Evolutionary conservation across 306 rosid genomes (phyloP), one percentile per base, ranked within the genome.

Genomic region (Ceratonia siliqua): DNA sequence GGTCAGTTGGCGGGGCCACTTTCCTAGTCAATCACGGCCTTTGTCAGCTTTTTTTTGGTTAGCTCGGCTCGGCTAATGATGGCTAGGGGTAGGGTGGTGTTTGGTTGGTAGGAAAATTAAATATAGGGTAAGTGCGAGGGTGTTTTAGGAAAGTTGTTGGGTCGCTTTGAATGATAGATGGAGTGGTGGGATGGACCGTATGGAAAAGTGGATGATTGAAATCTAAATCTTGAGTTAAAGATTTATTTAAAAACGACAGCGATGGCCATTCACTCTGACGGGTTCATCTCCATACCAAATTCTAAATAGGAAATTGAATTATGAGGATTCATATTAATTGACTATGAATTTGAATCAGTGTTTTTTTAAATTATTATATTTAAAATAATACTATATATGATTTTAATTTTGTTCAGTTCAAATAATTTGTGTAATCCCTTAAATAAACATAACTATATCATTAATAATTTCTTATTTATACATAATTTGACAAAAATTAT

Each of bases 11-110:
- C 49, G 82, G 79, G 88, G 72, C 90, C 87, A 68, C 72, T 15
- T 1, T 61, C 83, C 42, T 78, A 66, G 84, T 86, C 91, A 87
- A 70, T 89, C 88, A 72, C 87, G 85, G 87, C 81, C 81, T 63
- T 59, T 45, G 17, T 65, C 72, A 17, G 10, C 41, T 27, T 76
- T 69, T 42, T 17, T 45, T 62, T 68, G 24, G 22, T 2, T 62
- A 64, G 63, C 63, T 76, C 50, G 76, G 82, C 81, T 80, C 74
- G 70, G 85, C 84, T 81, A 13, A 65, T 32, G 5, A 2, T 3
- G 2, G 54, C 10, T 48, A 48, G 54, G 46, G 32, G 53, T 0
- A 2, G 54, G 62, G 21, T 8, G 50, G 20, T 4, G 82, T 73
- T 77, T 69, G 84, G 78, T 63, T 54, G 82, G 72, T 74, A 61